Evolutionary conservation across 139 green algal genomes (phyloP), one percentile per base, ranked within the genome.

Genomic region (Spirogloea muscicola): DNA sequence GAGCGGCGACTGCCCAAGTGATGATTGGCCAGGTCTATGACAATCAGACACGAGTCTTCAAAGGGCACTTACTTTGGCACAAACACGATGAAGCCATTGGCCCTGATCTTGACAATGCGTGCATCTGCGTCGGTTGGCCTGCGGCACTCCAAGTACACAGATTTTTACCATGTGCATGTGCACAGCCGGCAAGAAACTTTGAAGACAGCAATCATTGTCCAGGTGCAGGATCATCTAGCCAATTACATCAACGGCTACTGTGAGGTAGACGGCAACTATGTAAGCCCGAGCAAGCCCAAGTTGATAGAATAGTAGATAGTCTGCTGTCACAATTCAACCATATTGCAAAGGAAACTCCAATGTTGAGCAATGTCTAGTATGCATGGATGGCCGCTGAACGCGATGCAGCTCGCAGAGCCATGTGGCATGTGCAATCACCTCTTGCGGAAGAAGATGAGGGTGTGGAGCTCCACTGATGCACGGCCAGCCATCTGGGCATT

Each of bases 391-490:
- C 44, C 16, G 16, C 10, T 16, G 10, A 52, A 25, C 16, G 44
- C 10, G 13, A 33, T 33, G 21, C 58, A 68, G 13, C 13, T n/a
- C n/a, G n/a, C n/a, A n/a, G n/a, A n/a, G n/a, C n/a, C n/a, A n/a
- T n/a, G 44, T 52, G 7, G 81, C 66, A n/a, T n/a, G n/a, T n/a
- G n/a, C n/a, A n/a, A n/a, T n/a, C 6, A 70, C 40, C 79, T 80
- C 13, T 71, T 74, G 3, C 84, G 85, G 86, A 99, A 99, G 86
- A 95, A 99, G 48, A 98, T 92, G 55, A 97, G 86, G 0, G 94
- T 99, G 88, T 97, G 90, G 60, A 99, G 91, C 85, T 97, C 91
- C 37, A 93, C 91, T 27, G 79, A 91, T 0, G 91, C 91, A 2
- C 94, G 81, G 3, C 91, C 93, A 2, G 94, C 94, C 84, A 96